These are phyloP conservation scores for Neopestalotiopsis sp. DNA, from an alignment of 2,329 filamentous ascomycete species.

Conservation along the genomic window DNA sequence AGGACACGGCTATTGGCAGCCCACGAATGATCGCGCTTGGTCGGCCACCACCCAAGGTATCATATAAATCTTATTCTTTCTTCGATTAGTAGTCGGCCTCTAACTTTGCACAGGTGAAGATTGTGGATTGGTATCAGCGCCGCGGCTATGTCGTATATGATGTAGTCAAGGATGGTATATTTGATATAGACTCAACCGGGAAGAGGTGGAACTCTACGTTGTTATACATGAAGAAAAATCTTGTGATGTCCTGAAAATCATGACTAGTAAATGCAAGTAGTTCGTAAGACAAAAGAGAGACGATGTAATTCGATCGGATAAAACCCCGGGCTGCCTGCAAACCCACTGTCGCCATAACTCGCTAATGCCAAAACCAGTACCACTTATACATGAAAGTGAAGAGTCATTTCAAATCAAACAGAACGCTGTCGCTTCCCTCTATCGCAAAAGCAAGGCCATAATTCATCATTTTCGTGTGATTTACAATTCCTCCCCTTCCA, in stretches of 20 bases:
- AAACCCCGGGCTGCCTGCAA: no score
- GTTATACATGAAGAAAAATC: conserved; percentile 25
- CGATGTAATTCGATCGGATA: no score
- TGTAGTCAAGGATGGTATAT: conserved; percentile 20
- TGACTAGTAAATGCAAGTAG: no score
- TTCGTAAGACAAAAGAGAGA: no score
- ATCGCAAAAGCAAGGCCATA: not conserved
- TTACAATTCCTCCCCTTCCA: conserved; percentile 8
- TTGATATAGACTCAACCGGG: conserved; percentile 26
- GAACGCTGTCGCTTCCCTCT: no score
- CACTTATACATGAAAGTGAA: not conserved
- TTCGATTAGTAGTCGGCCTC: not conserved
- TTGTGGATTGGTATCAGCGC: conserved; percentile 31
- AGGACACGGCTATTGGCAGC: conserved; percentile 22
- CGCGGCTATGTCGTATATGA: conserved; percentile 28
- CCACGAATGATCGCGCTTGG: conserved; percentile 25
- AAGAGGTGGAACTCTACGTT: conserved; percentile 22
- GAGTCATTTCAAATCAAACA: not conserved
- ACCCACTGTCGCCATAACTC: not conserved
- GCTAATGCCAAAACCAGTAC: not conserved
- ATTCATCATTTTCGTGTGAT: not conserved
- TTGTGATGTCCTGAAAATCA: conserved; percentile 4
- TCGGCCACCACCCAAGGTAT: not conserved
- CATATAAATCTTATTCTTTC: not conserved
- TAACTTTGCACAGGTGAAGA: conserved; percentile 24